Evolutionary conservation across 2,329 filamentous ascomycete species (phyloP), one percentile per base, ranked within the genome.

Genomic region (Myriosclerotinia curreyana): DNA sequence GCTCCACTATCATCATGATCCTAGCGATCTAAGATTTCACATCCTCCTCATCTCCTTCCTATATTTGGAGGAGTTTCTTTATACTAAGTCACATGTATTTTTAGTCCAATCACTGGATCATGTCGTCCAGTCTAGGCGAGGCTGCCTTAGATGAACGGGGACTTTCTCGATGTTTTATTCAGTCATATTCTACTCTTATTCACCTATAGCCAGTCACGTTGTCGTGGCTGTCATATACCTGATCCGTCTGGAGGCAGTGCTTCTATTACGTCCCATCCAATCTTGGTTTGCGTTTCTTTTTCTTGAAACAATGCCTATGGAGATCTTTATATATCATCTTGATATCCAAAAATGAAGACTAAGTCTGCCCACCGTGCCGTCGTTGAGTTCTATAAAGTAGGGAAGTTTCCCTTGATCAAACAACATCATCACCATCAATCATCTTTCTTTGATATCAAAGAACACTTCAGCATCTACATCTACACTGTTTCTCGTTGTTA

Each of bases 211-310:
- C 68, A 62, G 69, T 71, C 69, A 67, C 65, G 68, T 71, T 64
- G 64, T 48, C 67, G 65, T 66, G 66, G 64, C 67, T 67, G 67
- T 65, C 65, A 66, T 63, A 54, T 53, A 53, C 38, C 66, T 68
- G 68, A 69, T 67, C 66, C 60, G 31, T 67, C 68, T 69, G 50
- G 69, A 69, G 70, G 71, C 70, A 66, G 69, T 73, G 71, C 69
- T 63, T 66, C 66, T 65, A 62, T 66, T 59, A 25, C 51, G 51
- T 60, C 60, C 49, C 64, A 58, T 51, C 46, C 61, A 63, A 44
- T 42, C 52, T 59, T 44, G 25, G 20, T 50, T 17, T 64, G 44
- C 31, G 5, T 14, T 22, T 36, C 6, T 31, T 22, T 50, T 42
- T 34, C 52, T 50, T 28, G 17, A 14, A 34, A n/a, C 1, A 34